phyloP scores from a whole-genome alignment of 2,329 filamentous ascomycete genomes.

The Paracorniculantispora psalliotae region DNA sequence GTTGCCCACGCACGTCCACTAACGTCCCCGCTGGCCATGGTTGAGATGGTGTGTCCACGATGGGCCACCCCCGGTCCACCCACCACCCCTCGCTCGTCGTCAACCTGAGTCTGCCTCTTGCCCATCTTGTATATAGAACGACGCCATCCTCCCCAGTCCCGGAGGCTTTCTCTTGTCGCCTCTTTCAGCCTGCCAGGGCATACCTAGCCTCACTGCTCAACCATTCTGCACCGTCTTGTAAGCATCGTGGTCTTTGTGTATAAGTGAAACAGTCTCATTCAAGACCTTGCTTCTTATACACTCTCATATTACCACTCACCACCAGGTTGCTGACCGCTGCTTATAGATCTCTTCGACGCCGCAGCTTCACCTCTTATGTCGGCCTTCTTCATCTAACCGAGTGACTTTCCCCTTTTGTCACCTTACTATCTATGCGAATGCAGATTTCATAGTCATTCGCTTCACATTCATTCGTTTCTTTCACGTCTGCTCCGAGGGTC shows the following conservation, averaged over 20 bases:
- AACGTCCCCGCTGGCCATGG: conserved; percentile 3
- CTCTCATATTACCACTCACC: background rate
- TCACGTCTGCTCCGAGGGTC: background rate
- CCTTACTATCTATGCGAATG: background rate
- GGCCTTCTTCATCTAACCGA: background rate
- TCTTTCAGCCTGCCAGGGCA: background rate
- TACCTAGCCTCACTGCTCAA: background rate
- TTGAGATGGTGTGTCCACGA: conserved; percentile 11
- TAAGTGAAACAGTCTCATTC: background rate
- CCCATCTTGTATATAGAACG: conserved; percentile 11
- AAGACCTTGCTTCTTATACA: background rate
- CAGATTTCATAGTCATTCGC: background rate
- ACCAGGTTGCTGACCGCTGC: conserved; percentile 2
- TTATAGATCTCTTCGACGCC: background rate
- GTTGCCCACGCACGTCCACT: conserved; percentile 5
- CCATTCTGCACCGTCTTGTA: background rate
- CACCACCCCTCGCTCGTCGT: conserved; percentile 3
- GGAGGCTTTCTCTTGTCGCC: background rate
- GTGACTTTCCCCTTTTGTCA: background rate
- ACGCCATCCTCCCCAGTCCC: conserved; percentile 6
- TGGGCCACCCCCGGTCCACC: conserved; percentile 4
- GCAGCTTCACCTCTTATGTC: background rate
- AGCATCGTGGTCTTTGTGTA: background rate
- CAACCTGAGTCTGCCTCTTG: background rate
- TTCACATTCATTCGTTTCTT: background rate